A percentile compares a stretch with the other conserved stretches of the same genome.
Evolutionary conservation across 805 yeast genomes (phyloP).

Genomic region (Metschnikowia similis): DNA sequence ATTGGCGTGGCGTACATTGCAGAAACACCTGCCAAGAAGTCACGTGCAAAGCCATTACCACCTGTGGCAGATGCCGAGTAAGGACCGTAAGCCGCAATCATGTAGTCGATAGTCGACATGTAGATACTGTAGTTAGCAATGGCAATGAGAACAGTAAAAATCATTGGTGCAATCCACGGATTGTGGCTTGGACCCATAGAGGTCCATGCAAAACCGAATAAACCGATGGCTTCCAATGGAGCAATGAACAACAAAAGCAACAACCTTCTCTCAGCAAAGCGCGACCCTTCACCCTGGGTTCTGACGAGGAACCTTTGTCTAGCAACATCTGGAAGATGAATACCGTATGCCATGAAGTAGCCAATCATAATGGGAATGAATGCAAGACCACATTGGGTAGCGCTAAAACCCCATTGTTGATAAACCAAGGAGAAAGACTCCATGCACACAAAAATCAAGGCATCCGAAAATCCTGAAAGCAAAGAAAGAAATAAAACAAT

Average conservation of each 20-base stretch:
- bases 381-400: conserved; percentile 27
- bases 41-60: conserved; percentile 41
- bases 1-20: conserved; percentile 37
- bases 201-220: conserved; percentile 42
- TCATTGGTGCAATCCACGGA: conserved; percentile 42
- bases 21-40: conserved; percentile 37
- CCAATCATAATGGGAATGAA: conserved; percentile 33
- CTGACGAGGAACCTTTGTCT: conserved; percentile 25
- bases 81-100: conserved; percentile 40
- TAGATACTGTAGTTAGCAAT: conserved; percentile 39
- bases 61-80: conserved; percentile 43
- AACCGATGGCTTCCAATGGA: conserved; percentile 35
- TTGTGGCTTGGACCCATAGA: conserved; percentile 32
- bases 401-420: conserved; percentile 32
- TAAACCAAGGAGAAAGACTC: conserved; percentile 33
- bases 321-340: conserved; percentile 31
- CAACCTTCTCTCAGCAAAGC: conserved; percentile 27
- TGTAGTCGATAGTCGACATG: conserved; percentile 43
- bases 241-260: conserved; percentile 33
- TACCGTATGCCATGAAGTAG: conserved; percentile 30
- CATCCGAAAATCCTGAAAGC: conserved; percentile 39
- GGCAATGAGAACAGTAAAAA: conserved; percentile 34
- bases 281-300: conserved; percentile 22
- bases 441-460: conserved; percentile 37
- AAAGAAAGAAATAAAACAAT: conserved; percentile 36